Conservation (phyloP, 208 protist genomes). For the Leishmania mexicana region DNA sequence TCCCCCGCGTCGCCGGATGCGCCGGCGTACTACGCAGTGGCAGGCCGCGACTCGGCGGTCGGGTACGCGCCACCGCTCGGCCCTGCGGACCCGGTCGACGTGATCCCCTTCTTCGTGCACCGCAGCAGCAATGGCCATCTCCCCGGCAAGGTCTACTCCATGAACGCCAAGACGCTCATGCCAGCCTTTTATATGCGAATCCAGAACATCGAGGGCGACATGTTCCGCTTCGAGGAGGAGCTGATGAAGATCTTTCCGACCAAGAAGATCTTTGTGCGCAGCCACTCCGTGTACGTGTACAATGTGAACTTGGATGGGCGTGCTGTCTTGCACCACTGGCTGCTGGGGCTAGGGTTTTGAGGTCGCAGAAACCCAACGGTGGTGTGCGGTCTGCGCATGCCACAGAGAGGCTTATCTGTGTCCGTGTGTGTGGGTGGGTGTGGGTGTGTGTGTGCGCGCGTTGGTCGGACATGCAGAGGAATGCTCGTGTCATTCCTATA, state of each 20-base stretch:
- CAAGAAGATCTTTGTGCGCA: constrained; percentile 87
- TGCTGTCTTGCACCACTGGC: constrained; percentile 83
- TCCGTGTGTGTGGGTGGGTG: not conserved
- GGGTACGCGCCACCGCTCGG: constrained; percentile 83
- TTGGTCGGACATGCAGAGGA: not conserved
- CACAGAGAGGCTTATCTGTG: not conserved
- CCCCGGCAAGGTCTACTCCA: constrained; percentile 72
- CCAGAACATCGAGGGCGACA: constrained; percentile 70
- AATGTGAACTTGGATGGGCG: constrained; percentile 79
- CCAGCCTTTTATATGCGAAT: constrained; percentile 76
- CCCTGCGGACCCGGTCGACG: constrained; percentile 74
- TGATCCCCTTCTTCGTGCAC: constrained; percentile 86
- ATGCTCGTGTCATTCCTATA: not conserved
- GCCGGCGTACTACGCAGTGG: constrained; percentile 43
- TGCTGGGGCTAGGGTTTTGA: constrained; percentile 85
- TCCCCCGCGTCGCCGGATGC: not conserved
- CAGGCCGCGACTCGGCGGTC: constrained; percentile 53
- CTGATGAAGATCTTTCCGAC: constrained; percentile 92
- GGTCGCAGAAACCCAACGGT: not conserved
- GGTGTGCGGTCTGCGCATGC: not conserved
- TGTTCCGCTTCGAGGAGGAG: constrained; percentile 89
- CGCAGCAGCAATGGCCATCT: constrained; percentile 77
- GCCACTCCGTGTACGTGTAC: constrained; percentile 75
- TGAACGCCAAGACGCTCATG: constrained; percentile 76
- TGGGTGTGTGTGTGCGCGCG: not conserved